Evolutionary conservation across 2,329 filamentous ascomycete species (phyloP), one percentile per base, ranked within the genome.

Genomic region (Aspergillus intermedius): DNA sequence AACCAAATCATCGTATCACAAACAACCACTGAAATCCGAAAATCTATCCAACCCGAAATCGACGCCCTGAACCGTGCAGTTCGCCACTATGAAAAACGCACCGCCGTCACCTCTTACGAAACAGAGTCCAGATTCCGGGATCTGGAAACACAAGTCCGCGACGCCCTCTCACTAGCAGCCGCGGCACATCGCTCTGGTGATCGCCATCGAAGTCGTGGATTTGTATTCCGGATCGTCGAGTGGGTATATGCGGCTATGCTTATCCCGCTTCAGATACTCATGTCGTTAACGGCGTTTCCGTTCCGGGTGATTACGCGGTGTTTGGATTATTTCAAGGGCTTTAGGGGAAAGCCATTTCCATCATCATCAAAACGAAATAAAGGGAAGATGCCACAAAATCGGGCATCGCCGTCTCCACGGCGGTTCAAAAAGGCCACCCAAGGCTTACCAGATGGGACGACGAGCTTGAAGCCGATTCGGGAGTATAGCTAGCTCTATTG

Each of bases 21-120:
- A 50, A 63, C 74, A 9, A 66, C 66, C 15, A 59, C 65, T 4
- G 83, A 88, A 50, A 76, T 88, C 10, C 79, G 82, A 39, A 81
- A 80, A 51, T 73, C 75, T 23, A 75, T 91, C 9, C 86, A 90
- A 56, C 85, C 88, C 0, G 89, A 96, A 50, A 77, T 97, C 5
- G 91, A 96, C 59, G 88, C 89, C 0, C 74, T 97, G 28, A 93
- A 90, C 59, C 84, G 91, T 43, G 91, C 91, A 3, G 86, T 97
- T 41, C 81, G 91, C 17, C 83, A 89, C 32, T 95, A 95, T 60
- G 91, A 97, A 72, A 96, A 95, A 71, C 87, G 90, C 59, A 83
- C 86, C 4, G 85, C 85, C 0, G 75, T 91, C 6, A 79, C 90
- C 23, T 79, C 87, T 8, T 77, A 86, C 47, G 85, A 91, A 61